Conservation (phyloP, 371 early-diverging fungal species). For the Circinella minor region DNA sequence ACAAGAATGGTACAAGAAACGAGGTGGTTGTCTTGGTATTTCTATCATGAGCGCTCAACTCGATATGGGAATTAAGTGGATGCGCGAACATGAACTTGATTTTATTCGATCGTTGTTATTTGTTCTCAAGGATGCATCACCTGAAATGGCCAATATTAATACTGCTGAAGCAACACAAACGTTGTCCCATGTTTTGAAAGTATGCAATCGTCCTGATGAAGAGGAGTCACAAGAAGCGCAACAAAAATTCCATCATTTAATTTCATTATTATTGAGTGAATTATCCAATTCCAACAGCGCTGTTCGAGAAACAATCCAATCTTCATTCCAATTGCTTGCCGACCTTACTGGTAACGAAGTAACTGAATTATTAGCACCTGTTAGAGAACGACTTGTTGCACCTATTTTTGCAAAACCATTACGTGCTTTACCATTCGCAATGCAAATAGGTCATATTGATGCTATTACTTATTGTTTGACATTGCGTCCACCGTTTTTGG, state of each 20-base stretch:
- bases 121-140: constrained; percentile 90
- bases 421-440: constrained; percentile 92
- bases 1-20: constrained; percentile 83
- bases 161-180: constrained; percentile 81
- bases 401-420: constrained; percentile 98
- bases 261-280: constrained; percentile 88
- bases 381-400: constrained; percentile 83
- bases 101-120: constrained; percentile 92
- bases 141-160: constrained; percentile 80
- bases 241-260: constrained; percentile 69
- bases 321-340: constrained; percentile 81
- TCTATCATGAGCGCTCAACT: constrained; percentile 81
- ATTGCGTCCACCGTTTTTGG: constrained; percentile 88
- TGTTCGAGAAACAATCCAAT: constrained; percentile 90
- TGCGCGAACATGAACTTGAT: constrained; percentile 90
- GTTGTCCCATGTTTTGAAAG: constrained; percentile 76
- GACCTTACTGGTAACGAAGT: constrained; percentile 79
- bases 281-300: constrained; percentile 89
- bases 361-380: constrained; percentile 85
- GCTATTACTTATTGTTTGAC: constrained; percentile 96
- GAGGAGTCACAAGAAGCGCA: constrained; percentile 61
- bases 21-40: constrained; percentile 92
- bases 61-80: constrained; percentile 86
- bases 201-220: constrained; percentile 79
- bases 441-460: constrained; percentile 98